Evolutionary conservation across 495 filamentous ascomycete species (phyloP), one percentile per base, ranked within the genome.

Genomic region (Aspergillus mulundensis): DNA sequence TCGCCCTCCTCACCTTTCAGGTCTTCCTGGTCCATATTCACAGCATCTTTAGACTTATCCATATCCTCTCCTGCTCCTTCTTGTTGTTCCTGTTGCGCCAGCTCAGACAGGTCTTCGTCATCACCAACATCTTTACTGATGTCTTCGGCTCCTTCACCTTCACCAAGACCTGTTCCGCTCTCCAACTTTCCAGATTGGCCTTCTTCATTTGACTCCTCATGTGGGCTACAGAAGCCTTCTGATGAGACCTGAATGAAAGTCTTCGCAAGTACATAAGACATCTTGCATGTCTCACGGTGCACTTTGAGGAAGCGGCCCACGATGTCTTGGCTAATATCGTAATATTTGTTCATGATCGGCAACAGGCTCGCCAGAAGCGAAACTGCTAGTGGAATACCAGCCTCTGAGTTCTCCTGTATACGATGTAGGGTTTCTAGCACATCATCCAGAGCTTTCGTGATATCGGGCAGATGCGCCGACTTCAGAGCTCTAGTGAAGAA

Each of bases 91-190:
- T 96, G 86, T 63, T 96, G 88, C 2, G 95, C 93, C 16, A 97
- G 77, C 50, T 99, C 95, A 1, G 87, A 85, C 12, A 99, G 69
- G 69, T 97, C 90, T 70, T 99, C 95, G 56, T 97, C 93, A 44
- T 90, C 86, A 56, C 88, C 81, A 45, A 99, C 86, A 65, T 97
- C 93, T 62, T 97, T 96, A 71, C 91, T 96, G 53, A 99, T 97
- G 73, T 99, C 92, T 64, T 97, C 90, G 1, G 86, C 90, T 21
- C 91, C 95, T 63, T 96, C 88, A 12, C 92, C 93, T 53, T 96
- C 93, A 25, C 94, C 95, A n/a, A 99, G 82, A 21, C 95, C 95
- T 5, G 92, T 97, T n/a, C 95, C 95, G 47, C 79, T 82, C 68
- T 99, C 92, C 39, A 96, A 76, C 60, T 92, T 84, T 6, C 90